phyloP scores from a whole-genome alignment of 192 early-diverging fungal species.

The Glomus cerebriforme region DNA sequence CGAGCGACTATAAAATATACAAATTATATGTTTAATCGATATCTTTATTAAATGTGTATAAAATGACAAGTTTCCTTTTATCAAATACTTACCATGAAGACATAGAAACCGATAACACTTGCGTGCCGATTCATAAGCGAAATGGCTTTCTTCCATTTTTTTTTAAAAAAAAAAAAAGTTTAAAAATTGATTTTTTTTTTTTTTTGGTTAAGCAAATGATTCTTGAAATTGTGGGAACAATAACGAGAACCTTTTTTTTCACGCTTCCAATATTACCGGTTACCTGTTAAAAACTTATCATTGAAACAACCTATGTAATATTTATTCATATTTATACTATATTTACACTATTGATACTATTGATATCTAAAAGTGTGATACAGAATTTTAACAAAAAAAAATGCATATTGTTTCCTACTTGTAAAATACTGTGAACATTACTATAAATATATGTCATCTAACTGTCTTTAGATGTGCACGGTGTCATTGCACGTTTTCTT shows the following conservation, averaged over 20 bases:
- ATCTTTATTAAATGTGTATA: not conserved
- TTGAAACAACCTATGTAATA: not conserved
- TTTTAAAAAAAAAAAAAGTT: not conserved
- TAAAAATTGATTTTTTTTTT: not conserved
- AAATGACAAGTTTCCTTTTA: no score
- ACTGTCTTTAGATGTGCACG: not conserved
- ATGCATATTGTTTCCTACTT: not conserved
- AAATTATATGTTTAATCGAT: not conserved
- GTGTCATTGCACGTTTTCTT: no score
- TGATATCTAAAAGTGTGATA: not conserved
- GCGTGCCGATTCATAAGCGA: slow-evolving; percentile 18
- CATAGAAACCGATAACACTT: slow-evolving; percentile 14
- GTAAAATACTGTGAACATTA: not conserved
- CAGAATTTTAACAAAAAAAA: not conserved
- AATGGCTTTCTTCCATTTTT: not conserved
- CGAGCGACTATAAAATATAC: not conserved
- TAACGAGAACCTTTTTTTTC: not conserved
- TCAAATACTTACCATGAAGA: slow-evolving; percentile 9
- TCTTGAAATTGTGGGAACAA: not conserved
- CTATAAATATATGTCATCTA: not conserved
- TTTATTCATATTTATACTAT: not conserved
- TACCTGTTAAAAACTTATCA: not conserved
- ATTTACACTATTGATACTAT: not conserved
- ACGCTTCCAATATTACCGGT: not conserved
- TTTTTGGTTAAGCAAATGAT: not conserved